Evolutionary conservation across 1,139 yeast species (phyloP).

Genomic region (Chernovozyma aurita): DNA sequence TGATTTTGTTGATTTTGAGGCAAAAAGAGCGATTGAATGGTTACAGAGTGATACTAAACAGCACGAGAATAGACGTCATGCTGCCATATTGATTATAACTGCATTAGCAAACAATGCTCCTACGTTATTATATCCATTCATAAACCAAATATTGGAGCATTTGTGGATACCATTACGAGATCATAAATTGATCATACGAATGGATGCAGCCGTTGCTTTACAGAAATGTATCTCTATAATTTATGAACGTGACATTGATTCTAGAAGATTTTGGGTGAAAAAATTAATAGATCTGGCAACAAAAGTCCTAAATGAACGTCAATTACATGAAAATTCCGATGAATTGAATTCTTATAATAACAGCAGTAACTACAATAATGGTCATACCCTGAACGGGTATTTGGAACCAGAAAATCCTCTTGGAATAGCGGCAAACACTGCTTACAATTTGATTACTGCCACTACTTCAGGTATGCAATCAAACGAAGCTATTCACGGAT

Average conservation of each 20-base stretch:
- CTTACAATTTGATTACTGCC: slow-evolving; percentile 24
- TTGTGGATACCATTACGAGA: slow-evolving; percentile 89
- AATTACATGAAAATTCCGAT: slow-evolving; percentile 1
- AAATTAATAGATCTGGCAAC: slow-evolving; percentile 62
- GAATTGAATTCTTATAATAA: neutral
- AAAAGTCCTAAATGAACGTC: slow-evolving; percentile 28
- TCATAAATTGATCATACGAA: slow-evolving; percentile 65
- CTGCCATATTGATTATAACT: slow-evolving; percentile 79
- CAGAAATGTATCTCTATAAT: slow-evolving; percentile 75
- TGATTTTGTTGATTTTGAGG: slow-evolving; percentile 90
- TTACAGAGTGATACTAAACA: slow-evolving; percentile 75
- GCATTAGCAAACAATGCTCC: slow-evolving; percentile 89
- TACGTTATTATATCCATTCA: slow-evolving; percentile 72
- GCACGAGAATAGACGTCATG: slow-evolving; percentile 77
- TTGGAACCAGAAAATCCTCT: slow-evolving; percentile 4
- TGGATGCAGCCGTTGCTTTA: slow-evolving; percentile 80
- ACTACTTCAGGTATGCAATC: slow-evolving; percentile 25
- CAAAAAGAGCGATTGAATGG: slow-evolving; percentile 88
- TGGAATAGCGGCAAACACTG: slow-evolving; percentile 14
- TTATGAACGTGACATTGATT: slow-evolving; percentile 69
- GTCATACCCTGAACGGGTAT: no score
- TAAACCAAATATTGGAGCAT: slow-evolving; percentile 72
- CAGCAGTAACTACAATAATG: no score
- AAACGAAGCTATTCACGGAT: slow-evolving; percentile 78
- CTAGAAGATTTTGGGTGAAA: slow-evolving; percentile 71